Conservation (phyloP, 306 rosid species). For the Leucaena leucocephala region DNA sequence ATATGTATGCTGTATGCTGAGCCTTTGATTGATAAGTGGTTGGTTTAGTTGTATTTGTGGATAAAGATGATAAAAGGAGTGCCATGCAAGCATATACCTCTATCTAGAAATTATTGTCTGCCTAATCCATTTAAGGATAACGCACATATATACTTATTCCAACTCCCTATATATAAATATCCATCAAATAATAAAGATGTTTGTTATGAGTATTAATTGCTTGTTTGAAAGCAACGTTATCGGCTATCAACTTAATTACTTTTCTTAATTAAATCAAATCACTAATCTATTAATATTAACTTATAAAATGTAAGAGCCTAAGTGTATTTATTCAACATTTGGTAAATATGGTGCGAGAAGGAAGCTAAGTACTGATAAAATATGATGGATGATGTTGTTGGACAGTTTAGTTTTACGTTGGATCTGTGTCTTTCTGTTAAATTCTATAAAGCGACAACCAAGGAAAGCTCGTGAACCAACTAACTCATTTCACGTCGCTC, state of each 20-base stretch:
- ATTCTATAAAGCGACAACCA: too few relatives aligned
- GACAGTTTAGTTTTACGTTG: too few relatives aligned
- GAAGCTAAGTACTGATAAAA: too few relatives aligned
- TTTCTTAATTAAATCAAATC: neutral
- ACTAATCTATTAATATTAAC: neutral
- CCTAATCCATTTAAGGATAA: constrained; percentile 1
- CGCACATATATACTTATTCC: neutral
- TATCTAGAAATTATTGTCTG: neutral
- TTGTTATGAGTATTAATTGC: neutral
- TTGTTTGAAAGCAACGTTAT: neutral
- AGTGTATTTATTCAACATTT: neutral
- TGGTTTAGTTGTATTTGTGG: neutral
- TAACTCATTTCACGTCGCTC: too few relatives aligned
- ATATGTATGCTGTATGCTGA: neutral
- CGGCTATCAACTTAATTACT: neutral
- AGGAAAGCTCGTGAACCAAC: too few relatives aligned
- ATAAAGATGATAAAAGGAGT: neutral
- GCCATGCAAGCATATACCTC: neutral
- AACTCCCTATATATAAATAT: too few relatives aligned
- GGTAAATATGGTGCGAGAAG: too few relatives aligned
- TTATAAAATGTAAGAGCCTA: neutral
- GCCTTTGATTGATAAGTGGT: neutral
- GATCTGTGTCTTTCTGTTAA: too few relatives aligned
- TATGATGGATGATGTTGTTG: too few relatives aligned
- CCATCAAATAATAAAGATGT: too few relatives aligned